phyloP scores from a whole-genome alignment of 129 eudicot genomes.

The Solidago caesia region DNA sequence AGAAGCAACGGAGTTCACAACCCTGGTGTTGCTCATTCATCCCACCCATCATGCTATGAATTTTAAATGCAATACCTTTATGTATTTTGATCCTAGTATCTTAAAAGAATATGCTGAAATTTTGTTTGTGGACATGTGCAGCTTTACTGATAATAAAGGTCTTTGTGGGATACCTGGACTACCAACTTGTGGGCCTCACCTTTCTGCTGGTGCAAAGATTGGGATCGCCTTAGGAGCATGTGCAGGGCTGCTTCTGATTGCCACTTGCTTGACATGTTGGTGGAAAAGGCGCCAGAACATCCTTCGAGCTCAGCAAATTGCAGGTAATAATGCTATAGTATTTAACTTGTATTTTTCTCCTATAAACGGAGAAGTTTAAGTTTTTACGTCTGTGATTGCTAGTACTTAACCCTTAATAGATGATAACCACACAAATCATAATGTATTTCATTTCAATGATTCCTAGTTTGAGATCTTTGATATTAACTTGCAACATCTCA shows the following conservation, averaged over 20 bases:
- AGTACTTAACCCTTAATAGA: not conserved
- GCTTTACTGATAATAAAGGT: conserved; percentile 89
- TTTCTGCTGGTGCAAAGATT: conserved; percentile 71
- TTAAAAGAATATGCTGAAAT: not conserved
- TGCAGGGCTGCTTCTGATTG: conserved; percentile 46
- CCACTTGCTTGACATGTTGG: conserved; percentile 76
- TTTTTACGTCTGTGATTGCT: not conserved
- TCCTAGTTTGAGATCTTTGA: not conserved
- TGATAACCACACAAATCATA: not conserved
- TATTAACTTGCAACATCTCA: not conserved
- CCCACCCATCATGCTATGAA: not conserved
- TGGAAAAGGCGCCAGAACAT: conserved; percentile 96
- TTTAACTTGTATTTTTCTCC: not conserved
- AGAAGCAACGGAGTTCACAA: not conserved
- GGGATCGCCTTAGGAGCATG: conserved; percentile 72
- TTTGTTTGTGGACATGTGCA: conserved; percentile 38
- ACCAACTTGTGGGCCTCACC: conserved; percentile 75
- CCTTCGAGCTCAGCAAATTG: conserved; percentile 81
- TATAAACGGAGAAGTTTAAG: not conserved
- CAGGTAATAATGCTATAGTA: conserved; percentile 46
- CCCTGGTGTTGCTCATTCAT: not conserved
- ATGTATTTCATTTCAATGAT: not conserved
- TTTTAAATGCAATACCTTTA: not conserved
- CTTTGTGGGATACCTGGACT: conserved; percentile 95
- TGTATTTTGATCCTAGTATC: not conserved